Base-by-base conservation (phyloP, 106 monocot genomes). In the Ottelia alismoides region DNA sequence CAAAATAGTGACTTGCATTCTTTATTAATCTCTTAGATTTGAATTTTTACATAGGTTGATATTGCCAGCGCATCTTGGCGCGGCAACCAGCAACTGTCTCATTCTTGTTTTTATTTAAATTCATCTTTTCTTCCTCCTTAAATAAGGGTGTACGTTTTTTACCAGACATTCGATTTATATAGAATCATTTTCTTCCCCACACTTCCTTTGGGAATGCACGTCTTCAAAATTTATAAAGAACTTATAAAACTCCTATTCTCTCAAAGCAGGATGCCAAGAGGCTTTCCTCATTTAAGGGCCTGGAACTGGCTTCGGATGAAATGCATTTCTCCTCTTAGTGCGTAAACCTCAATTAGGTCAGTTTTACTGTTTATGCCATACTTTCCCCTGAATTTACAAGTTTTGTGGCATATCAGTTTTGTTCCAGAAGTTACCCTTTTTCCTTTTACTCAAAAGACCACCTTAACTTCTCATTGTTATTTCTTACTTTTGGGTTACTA, bases 271-370 rank as follows among this genome's bases (percentile, higher is more conserved):
- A 87, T 74, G 67, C 66, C 73, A 72, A 82, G 82, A 66, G 86
- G 86, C 80, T 83, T 79, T 79, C 75, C 74, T 73, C 72, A 60
- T 78, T 63, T 82, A 78, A 70, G 74, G 74, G 70, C 79, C 80
- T 69, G 82, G 77, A 86, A 75, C 62, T 87, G 77, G 75, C 66
- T 77, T 74, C 80, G 75, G 92, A 79, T 80, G 92, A 78, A 74
- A 83, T 80, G 85, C 77, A 60, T 76, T 49, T 76, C 68, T 72
- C 66, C 48, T 63, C 73, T 71, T 76, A 83, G 45, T 76, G 73
- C 63, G 74, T 81, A 78, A n/a, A 76, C 70, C 80, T 80, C 74
- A 44, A 60, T 82, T 92, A 92, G 92, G 92, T 92, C 85, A 92
- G 92, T 92, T 60, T 70, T 92, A 75, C 53, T 82, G 67, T 80